Base-by-base conservation (phyloP, 2,329 filamentous ascomycete species). In the Magnaporthales sp. region DNA sequence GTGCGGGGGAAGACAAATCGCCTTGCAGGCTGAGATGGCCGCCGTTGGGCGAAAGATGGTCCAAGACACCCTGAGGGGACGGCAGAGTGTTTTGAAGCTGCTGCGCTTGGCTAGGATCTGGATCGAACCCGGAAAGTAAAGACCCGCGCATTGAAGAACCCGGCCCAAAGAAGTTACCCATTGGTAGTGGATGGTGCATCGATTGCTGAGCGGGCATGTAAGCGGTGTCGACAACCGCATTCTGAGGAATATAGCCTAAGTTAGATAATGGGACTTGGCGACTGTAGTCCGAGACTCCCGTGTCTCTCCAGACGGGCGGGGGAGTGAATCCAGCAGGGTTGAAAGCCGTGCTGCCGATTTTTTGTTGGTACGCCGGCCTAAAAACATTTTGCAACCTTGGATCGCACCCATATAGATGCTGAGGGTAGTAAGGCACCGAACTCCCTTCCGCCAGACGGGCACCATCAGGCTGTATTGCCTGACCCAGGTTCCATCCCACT, bases 311-410 rank as follows among this genome's bases (percentile, higher is more conserved):
- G 3, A 75, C 69, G 2, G 75, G 72, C 27, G 75, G 73, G 11
- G 78, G 75, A 66, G 76, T 73, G 68, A 78, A 75, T 15, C 74
- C 75, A 19, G 74, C 74, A 26, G 78, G 76, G 66, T 80, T 78
- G 72, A 80, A 80, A 9, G 78, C 73, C 1, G 77, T 74, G 38
- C 77, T 78, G 1, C 76, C 76, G 4, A 77, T 73, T 1, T 75
- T 72, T 27, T 78, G 74, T 32, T 78, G 78, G 66, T 78, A 75
- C 22, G 71, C 70, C 4, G 73, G 74, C 1, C 72, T 70, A 31
- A 75, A 71, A 19, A 74, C 68, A 15, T 71, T 70, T 58, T 75
- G 75, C 30, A 74, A 61, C 38, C 67, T 66, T 22, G 70, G 66
- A n/a, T 68, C 62, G 3, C 64, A 64, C 67, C 70, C 70, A 32